Base-by-base conservation (phyloP, 164 flowering plant species). In the Nelumbo lutea region DNA sequence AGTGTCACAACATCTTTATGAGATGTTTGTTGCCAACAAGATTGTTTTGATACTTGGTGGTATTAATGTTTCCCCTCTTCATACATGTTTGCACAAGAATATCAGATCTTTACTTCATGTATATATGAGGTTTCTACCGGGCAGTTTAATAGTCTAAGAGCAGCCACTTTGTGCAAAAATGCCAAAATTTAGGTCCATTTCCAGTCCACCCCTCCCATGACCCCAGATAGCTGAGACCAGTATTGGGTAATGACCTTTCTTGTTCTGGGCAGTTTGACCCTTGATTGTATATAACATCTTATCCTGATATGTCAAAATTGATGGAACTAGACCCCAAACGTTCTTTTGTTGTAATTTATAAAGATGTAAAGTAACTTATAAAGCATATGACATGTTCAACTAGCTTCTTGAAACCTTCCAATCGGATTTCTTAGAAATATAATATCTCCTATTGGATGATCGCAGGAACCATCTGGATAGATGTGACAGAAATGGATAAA, bases 391-490 rank as follows among this genome's bases (percentile, higher is more conserved):
- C 11, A 42, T 42, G 59, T 40, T 39, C 46, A n/a, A 6, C 9
- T 5, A n/a, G 7, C 15, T 62, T 44, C 6, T 45, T 45, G 1
- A 14, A 15, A 15, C 27, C 7, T 2, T 10, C 1, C 45, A 46
- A 39, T 15, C 42, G n/a, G 38, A 5, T 27, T 27, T 27, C 27
- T 27, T 27, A 27, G 27, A 27, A 27, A 27, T 27, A 27, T 27
- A 27, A 27, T 27, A 66, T 42, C 50, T 11, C 50, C 61, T 45
- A n/a, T 9, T 68, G 69, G 52, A 62, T 69, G 27, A 47, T 64
- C 85, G 74, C 87, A 95, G 97, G 88, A 72, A 74, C 79, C 63
- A 78, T 90, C 68, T 95, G 99, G 99, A 82, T 56, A 45, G 92
- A 95, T 76, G 86, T 91, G 71, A 79, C 82, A 15, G 70, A 85